A percentile compares a stretch with the other conserved stretches of the same genome.
phyloP scores from a whole-genome alignment of 2,329 filamentous ascomycete species.

The Xylaria sp. region DNA sequence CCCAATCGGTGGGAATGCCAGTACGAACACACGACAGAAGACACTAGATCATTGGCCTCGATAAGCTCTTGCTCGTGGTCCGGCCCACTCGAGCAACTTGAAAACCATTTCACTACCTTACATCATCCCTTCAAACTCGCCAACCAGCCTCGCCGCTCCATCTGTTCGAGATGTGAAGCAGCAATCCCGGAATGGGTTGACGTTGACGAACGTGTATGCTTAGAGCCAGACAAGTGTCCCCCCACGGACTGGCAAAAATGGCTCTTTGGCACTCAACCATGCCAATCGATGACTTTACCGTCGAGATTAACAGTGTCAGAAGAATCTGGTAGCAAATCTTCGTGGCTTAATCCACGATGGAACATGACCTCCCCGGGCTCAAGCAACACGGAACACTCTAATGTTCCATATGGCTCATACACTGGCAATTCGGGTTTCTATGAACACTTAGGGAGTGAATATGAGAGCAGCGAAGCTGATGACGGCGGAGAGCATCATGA shows the following conservation, averaged over 20 bases:
- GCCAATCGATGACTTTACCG: conserved; percentile 32
- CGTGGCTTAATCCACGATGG: conserved; percentile 33
- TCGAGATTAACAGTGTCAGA: conserved; percentile 41
- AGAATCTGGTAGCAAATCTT: conserved; percentile 44
- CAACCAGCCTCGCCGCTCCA: conserved; percentile 35
- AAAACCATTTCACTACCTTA: conserved; percentile 39
- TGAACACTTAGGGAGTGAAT: conserved; percentile 30
- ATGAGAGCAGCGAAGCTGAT: conserved; percentile 31
- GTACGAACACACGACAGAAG: conserved; percentile 34
- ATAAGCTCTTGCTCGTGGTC: conserved; percentile 44
- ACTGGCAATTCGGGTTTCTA: conserved; percentile 24
- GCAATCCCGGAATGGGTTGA: conserved; percentile 28
- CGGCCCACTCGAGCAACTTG: conserved; percentile 42
- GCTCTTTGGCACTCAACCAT: conserved; percentile 41
- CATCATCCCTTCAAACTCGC: conserved; percentile 43
- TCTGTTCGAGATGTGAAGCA: conserved; percentile 41
- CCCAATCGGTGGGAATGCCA: conserved; percentile 45
- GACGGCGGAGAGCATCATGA: conserved; percentile 10
- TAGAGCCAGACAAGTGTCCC: conserved; percentile 32
- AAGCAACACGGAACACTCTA: conserved; percentile 32
- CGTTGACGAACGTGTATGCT: conserved; percentile 32
- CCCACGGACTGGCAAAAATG: conserved; percentile 39
- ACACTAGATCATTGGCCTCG: conserved; percentile 36
- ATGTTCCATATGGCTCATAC: conserved; percentile 24
- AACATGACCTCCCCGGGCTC: conserved; percentile 30